Conservation (phyloP, 352 stramenopile genomes). For the Phytopythium oedochilum region DNA sequence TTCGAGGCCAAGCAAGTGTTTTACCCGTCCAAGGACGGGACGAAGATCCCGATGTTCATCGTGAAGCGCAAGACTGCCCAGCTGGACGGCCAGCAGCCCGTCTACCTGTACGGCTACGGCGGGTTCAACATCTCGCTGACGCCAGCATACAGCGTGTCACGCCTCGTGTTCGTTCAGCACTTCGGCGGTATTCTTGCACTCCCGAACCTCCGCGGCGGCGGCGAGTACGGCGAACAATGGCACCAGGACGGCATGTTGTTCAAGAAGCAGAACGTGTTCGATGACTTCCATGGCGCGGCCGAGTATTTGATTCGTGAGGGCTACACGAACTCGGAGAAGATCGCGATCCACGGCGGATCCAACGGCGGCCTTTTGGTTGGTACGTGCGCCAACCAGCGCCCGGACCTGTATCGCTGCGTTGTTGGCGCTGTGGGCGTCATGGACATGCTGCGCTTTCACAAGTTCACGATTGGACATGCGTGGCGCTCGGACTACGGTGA, state of each 20-base stretch:
- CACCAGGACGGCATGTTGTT: slow-evolving; percentile 91
- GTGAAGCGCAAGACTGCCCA: slow-evolving; percentile 77
- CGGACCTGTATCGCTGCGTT: slow-evolving; percentile 90
- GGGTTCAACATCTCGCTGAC: slow-evolving; percentile 95
- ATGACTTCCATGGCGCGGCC: slow-evolving; percentile 94
- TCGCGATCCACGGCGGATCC: slow-evolving; percentile 90
- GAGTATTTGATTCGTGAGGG: slow-evolving; percentile 88
- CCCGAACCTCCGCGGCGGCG: slow-evolving; percentile 92
- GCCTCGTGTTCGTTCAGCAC: slow-evolving; percentile 89
- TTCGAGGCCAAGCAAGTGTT: slow-evolving; percentile 86
- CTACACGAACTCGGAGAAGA: slow-evolving; percentile 87
- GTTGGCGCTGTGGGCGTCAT: slow-evolving; percentile 93
- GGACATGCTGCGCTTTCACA: slow-evolving; percentile 96
- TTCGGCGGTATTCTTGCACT: slow-evolving; percentile 90
- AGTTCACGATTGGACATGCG: slow-evolving; percentile 91
- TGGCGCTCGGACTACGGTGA: slow-evolving; percentile 89
- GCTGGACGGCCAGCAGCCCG: slow-evolving; percentile 84
- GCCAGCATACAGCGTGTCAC: slow-evolving; percentile 85
- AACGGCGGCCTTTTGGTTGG: slow-evolving; percentile 94
- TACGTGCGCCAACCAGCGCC: slow-evolving; percentile 85
- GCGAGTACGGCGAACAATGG: slow-evolving; percentile 91
- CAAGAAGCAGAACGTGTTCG: slow-evolving; percentile 94
- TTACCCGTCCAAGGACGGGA: slow-evolving; percentile 92
- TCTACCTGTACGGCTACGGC: slow-evolving; percentile 93
- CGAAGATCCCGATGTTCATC: slow-evolving; percentile 95